phyloP scores from a whole-genome alignment of 345 rosid species.

The Psidium friedrichsthalianum region DNA sequence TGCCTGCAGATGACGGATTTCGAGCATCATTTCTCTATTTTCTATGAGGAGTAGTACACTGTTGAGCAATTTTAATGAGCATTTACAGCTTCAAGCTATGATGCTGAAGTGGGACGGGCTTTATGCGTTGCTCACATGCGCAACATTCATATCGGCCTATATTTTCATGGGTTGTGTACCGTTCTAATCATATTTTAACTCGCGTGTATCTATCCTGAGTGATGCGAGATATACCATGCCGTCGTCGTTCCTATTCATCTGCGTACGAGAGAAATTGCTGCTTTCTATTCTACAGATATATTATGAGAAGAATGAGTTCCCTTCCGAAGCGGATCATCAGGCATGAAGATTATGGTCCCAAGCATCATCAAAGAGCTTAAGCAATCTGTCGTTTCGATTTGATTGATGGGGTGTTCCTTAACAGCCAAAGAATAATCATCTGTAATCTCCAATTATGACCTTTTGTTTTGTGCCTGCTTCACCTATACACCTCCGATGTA shows the following conservation, averaged over 20 bases:
- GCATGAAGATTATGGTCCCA: not conserved
- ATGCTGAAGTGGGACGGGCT: not conserved
- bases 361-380: not conserved
- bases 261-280: not conserved
- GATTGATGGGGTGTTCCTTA: not conserved
- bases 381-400: not conserved
- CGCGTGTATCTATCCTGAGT: not conserved
- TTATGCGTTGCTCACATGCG: not conserved
- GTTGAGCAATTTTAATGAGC: not conserved
- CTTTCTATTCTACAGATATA: too few species aligned
- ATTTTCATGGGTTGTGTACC: not conserved
- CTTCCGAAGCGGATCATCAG: not conserved
- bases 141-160: not conserved
- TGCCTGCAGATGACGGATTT: not conserved
- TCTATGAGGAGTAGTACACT: not conserved
- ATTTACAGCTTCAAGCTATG: not conserved
- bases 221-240: not conserved
- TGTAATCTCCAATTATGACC: not conserved
- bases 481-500: not conserved
- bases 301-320: not conserved
- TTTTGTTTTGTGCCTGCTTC: not conserved
- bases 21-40: not conserved
- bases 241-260: not conserved
- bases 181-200: not conserved
- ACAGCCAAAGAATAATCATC: not conserved